Conservation (phyloP, 1,284 basidiomycete species). For the Takashimella koratensis region DNA sequence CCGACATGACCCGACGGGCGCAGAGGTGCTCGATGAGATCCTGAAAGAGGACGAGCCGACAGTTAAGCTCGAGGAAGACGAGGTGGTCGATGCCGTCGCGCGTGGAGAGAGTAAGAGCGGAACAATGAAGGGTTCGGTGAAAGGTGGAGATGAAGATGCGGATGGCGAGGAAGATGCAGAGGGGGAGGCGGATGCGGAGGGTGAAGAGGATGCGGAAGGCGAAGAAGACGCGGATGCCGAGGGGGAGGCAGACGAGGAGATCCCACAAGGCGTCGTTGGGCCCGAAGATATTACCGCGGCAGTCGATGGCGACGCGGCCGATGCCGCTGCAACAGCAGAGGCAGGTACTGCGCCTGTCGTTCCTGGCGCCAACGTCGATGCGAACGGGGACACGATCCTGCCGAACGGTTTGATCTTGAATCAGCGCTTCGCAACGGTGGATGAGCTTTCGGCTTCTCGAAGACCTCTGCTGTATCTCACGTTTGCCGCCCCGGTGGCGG, state of each 20-base stretch:
- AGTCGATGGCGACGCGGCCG: constrained; percentile 4
- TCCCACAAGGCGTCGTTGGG: background rate
- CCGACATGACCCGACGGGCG: constrained; percentile 17
- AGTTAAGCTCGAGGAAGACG: constrained; percentile 26
- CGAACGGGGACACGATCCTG: constrained; percentile 21
- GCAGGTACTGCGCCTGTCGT: constrained; percentile 1
- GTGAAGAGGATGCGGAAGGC: constrained; percentile 19
- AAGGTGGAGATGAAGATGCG: background rate
- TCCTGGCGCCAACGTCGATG: constrained; percentile 16
- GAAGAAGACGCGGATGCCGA: constrained; percentile 38
- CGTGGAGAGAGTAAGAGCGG: constrained; percentile 2
- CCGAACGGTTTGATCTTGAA: constrained; percentile 37
- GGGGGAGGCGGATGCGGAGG: constrained; percentile 30
- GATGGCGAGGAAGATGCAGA: constrained; percentile 24
- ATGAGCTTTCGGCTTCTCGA: constrained; percentile 27
- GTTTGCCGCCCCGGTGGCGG: constrained; percentile 31
- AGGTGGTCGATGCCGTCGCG: constrained; percentile 14
- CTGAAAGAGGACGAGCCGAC: constrained; percentile 19
- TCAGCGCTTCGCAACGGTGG: constrained; percentile 34
- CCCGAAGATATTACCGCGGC: constrained; percentile 8
- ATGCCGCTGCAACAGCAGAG: background rate
- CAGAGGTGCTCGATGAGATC: constrained; percentile 37
- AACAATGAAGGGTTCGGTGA: constrained; percentile 11
- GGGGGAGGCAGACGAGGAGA: constrained; percentile 35
- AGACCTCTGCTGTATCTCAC: constrained; percentile 35